Evolutionary conservation across 257 asterid species (phyloP).

Genomic region (Nicotiana tomentosiformis): DNA sequence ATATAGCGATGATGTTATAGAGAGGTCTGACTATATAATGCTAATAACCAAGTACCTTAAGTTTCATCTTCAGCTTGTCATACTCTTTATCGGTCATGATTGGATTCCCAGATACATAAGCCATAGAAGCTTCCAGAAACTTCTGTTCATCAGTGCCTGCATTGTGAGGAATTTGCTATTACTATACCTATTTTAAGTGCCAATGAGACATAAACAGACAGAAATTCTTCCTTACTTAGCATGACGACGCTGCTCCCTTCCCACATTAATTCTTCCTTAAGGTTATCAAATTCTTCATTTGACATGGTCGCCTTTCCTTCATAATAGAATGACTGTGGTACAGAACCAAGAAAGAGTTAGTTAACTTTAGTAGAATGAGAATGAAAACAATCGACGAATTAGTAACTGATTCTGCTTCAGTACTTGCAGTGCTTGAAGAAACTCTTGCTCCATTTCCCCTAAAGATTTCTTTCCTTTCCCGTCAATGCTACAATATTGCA

Average conservation of each 20-base stretch:
- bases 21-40: slow-evolving; percentile 1
- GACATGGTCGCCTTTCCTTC: slow-evolving; percentile 98
- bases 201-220: neutral
- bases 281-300: slow-evolving; percentile 94
- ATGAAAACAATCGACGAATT: neutral
- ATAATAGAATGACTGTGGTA: slow-evolving; percentile 74
- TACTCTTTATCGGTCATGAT: slow-evolving; percentile 70
- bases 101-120: slow-evolving; percentile 83
- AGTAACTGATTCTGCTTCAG: neutral
- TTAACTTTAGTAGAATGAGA: neutral
- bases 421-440: slow-evolving; percentile 95
- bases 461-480: slow-evolving; percentile 56
- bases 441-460: slow-evolving; percentile 98
- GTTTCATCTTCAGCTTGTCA: slow-evolving; percentile 73
- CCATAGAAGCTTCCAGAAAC: slow-evolving; percentile 98
- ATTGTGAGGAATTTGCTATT: neutral
- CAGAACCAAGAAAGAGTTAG: slow-evolving; percentile 17
- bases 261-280: slow-evolving; percentile 99
- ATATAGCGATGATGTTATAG: no score
- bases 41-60: slow-evolving; percentile 52
- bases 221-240: slow-evolving; percentile 57
- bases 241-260: slow-evolving; percentile 99
- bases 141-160: slow-evolving; percentile 86
- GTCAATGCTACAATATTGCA: slow-evolving; percentile 81
- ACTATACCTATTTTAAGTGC: neutral